Evolutionary conservation across 2,329 filamentous ascomycete genomes (phyloP), one percentile per base, ranked within the genome.

Genomic region (Fusarium denticulatum): DNA sequence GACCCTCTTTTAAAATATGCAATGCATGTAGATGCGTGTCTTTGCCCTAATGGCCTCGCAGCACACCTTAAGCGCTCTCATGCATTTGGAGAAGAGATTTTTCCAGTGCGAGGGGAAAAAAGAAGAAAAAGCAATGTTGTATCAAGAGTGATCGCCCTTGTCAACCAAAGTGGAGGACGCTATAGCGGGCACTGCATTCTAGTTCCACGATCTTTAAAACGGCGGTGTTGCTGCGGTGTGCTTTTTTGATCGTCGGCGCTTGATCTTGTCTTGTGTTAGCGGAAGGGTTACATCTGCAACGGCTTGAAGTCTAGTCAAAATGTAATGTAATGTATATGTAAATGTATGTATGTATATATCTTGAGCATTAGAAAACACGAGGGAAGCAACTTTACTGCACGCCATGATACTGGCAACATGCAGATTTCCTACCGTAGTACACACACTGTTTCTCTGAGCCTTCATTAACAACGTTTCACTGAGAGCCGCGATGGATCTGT

Each of bases 1-100:
- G 63, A 73, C 60, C 67, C 69, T 69, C 75, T 76, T 73, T 69
- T 68, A 52, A 60, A 43, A 67, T 71, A 73, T 76, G 68, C 67
- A 71, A 73, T 75, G 68, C 67, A 72, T 75, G 65, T 61, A 68
- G 68, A 70, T 73, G 70, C 70, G 65, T 73, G 66, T 71, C 71
- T 69, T 72, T 77, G 75, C 75, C 75, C 75, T 77, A 77, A 77
- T 66, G 45, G 56, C 37, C 53, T 65, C 58, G 62, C 53, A 60
- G 64, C 63, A 64, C 67, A 70, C 73, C 55, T 61, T 63, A 63
- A 56, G 43, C 60, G 60, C 52, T 55, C 56, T 63, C 26, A 57
- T 62, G 62, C 53, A 64, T 68, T 55, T 63, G 40, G 36, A 30
- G 42, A 65, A 24, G 56, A 60, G 60, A 63, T 63, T 76, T 72